Evolutionary conservation across 2,329 filamentous ascomycete species (phyloP).

Genomic region (Fusarium lateritium): DNA sequence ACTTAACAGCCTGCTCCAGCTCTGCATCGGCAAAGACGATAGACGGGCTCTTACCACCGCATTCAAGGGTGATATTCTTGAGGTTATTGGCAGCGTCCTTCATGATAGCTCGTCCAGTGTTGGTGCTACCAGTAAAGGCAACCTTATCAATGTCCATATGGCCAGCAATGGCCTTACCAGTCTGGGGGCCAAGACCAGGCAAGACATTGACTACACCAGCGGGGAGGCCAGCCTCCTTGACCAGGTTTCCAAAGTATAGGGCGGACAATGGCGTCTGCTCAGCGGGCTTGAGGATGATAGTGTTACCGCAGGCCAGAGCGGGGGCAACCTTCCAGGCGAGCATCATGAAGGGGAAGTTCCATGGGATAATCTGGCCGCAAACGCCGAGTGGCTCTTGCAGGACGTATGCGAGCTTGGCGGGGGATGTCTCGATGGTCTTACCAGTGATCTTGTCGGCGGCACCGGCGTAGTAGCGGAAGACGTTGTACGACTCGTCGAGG

Average conservation of each 20-base stretch:
- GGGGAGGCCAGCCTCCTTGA: slow-evolving; percentile 80
- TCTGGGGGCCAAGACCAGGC: slow-evolving; percentile 74
- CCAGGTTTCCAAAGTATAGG: slow-evolving; percentile 72
- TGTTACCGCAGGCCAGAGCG: slow-evolving; percentile 71
- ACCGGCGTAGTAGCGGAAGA: slow-evolving; percentile 77
- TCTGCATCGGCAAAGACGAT: slow-evolving; percentile 72
- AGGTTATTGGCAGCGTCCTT: slow-evolving; percentile 72
- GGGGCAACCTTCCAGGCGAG: slow-evolving; percentile 80
- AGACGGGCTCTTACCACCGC: slow-evolving; percentile 71
- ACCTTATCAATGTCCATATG: slow-evolving; percentile 78
- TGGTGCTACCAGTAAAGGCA: slow-evolving; percentile 79
- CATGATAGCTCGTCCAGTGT: slow-evolving; percentile 77
- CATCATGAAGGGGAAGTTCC: slow-evolving; percentile 55
- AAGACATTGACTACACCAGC: slow-evolving; percentile 80
- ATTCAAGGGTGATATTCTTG: slow-evolving; percentile 72
- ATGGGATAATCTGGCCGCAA: slow-evolving; percentile 76
- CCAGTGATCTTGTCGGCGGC: slow-evolving; percentile 80
- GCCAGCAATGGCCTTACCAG: slow-evolving; percentile 73
- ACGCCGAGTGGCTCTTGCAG: slow-evolving; percentile 78
- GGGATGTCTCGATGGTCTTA: slow-evolving; percentile 75
- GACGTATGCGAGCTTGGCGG: slow-evolving; percentile 76
- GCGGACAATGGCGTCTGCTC: slow-evolving; percentile 73
- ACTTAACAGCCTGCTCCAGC: slow-evolving; percentile 73
- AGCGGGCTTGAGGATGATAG: slow-evolving; percentile 70
- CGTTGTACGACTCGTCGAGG: slow-evolving; percentile 57